Evolutionary conservation across 768 basidiomycete species (phyloP).

Genomic region (Mrakia hoshinonis): DNA sequence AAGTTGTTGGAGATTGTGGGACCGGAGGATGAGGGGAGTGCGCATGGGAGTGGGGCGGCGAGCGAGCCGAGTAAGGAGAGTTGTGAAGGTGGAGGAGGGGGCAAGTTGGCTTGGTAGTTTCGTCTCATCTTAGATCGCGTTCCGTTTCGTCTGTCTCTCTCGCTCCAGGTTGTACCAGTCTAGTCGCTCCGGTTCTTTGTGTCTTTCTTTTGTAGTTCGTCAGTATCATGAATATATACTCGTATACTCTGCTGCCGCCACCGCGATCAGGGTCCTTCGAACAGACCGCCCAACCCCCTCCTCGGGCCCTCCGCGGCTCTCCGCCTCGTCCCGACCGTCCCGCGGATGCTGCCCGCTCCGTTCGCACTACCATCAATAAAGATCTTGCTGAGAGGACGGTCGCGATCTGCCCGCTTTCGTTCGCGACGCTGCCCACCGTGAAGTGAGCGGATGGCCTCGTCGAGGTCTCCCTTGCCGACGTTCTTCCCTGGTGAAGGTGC

Average conservation of each 20-base stretch:
- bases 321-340: conserved; percentile 8
- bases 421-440: conserved; percentile 40
- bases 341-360: background rate
- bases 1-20: conserved; percentile 33
- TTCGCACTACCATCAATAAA: conserved; percentile 56
- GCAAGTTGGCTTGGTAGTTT: conserved; percentile 20
- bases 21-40: conserved; percentile 28
- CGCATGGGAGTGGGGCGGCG: background rate
- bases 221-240: too few species aligned
- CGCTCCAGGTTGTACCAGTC: background rate
- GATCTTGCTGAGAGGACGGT: conserved; percentile 64
- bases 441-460: conserved; percentile 73
- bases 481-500: background rate
- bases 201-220: too few species aligned
- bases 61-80: background rate
- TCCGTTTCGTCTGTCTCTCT: background rate
- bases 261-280: background rate
- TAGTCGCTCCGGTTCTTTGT: background rate
- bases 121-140: background rate
- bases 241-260: too few species aligned
- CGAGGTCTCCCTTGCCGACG: conserved; percentile 66
- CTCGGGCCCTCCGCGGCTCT: background rate
- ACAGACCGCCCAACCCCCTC: background rate
- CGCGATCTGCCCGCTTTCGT: conserved; percentile 32
- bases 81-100: conserved; percentile 13